Conservation (phyloP, 192 early-diverging fungal genomes). For the Linderina pennispora region DNA sequence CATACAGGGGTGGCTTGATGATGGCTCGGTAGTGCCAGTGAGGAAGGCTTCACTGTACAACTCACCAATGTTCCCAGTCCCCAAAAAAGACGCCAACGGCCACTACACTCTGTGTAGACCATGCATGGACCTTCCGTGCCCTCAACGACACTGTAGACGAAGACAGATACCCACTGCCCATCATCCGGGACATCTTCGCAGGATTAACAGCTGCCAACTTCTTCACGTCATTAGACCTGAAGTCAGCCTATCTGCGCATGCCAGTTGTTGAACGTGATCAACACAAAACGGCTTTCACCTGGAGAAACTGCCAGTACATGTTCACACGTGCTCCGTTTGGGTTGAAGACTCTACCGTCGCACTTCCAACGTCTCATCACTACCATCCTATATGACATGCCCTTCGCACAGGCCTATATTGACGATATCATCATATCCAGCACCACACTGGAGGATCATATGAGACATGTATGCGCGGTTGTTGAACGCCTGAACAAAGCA, state of each 20-base stretch:
- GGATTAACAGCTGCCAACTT: background rate
- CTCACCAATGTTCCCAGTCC: background rate
- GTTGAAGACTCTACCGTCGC: constrained; percentile 3
- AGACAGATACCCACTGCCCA: background rate
- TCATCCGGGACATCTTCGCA: background rate
- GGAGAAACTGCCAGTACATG: constrained; percentile 3
- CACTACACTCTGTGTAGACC: background rate
- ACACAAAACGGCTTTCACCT: constrained; percentile 13
- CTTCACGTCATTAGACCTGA: background rate
- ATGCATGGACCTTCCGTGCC: background rate
- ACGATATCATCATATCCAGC: constrained; percentile 1
- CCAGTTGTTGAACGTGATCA: constrained; percentile 1
- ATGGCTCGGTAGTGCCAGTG: no score
- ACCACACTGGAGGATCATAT: background rate
- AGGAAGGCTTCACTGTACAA: background rate
- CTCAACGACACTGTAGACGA: background rate
- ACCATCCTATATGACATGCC: background rate
- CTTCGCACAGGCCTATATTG: background rate
- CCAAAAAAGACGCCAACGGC: background rate
- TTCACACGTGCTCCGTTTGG: constrained; percentile 10
- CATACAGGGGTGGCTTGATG: no score
- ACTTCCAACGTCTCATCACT: constrained; percentile 1
- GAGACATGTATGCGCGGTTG: no score
- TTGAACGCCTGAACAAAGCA: no score
- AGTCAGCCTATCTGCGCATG: background rate